Evolutionary conservation across 2,329 filamentous ascomycete species (phyloP).

Genomic region (Cadophora gregata): DNA sequence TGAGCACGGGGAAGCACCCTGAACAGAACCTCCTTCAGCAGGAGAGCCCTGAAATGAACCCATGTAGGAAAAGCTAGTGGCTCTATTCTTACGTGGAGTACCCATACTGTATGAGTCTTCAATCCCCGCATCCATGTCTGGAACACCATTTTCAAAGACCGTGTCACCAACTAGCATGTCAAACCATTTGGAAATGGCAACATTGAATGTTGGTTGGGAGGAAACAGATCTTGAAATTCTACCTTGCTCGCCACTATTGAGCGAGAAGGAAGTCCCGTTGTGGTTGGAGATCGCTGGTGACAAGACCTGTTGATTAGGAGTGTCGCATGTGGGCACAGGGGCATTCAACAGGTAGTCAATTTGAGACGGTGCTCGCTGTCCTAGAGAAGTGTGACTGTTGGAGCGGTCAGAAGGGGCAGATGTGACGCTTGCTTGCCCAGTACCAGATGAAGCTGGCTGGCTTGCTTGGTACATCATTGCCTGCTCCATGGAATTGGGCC

Average conservation of each 20-base stretch:
- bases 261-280: constrained; percentile 16
- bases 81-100: constrained; percentile 14
- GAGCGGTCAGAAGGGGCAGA: neutral
- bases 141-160: constrained; percentile 19
- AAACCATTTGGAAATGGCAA: constrained; percentile 27
- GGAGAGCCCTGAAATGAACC: constrained; percentile 11
- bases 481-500: constrained; percentile 21
- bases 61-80: constrained; percentile 14
- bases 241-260: constrained; percentile 13
- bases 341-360: constrained; percentile 5
- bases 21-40: neutral
- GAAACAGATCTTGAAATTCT: constrained; percentile 6
- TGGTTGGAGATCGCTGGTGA: constrained; percentile 17
- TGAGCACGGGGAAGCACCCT: constrained; percentile 6
- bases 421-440: neutral
- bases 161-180: constrained; percentile 25
- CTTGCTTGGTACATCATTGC: constrained; percentile 10
- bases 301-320: neutral
- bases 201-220: constrained; percentile 24
- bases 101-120: constrained; percentile 3
- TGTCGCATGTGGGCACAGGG: constrained; percentile 7
- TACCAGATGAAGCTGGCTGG: neutral
- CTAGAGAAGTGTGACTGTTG: neutral
- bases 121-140: constrained; percentile 10
- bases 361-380: constrained; percentile 5